Conservation (phyloP, 2,329 filamentous ascomycete genomes). For the Neofusicoccum umdonicola region DNA sequence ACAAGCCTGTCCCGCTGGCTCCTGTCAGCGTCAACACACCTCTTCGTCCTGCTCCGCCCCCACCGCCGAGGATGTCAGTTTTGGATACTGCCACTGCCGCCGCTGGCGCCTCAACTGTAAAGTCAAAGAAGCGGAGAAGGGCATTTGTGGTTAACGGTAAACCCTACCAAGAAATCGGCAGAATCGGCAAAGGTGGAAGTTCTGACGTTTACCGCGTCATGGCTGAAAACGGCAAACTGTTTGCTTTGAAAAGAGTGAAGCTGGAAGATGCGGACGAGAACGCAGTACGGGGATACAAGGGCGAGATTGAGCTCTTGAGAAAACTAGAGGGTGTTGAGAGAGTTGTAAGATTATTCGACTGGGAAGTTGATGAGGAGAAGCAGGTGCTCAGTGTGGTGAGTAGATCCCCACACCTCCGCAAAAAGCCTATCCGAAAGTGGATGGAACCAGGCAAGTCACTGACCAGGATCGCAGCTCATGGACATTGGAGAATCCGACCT, state of each 20-base stretch:
- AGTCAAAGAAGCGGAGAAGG: slow-evolving; percentile 74
- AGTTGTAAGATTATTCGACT: slow-evolving; percentile 87
- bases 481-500: slow-evolving; percentile 95
- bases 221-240: slow-evolving; percentile 93
- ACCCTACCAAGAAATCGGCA: slow-evolving; percentile 83
- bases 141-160: slow-evolving; percentile 88
- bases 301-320: slow-evolving; percentile 87
- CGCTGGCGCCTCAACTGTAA: slow-evolving; percentile 75
- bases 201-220: slow-evolving; percentile 95
- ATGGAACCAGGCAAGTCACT: not conserved
- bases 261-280: slow-evolving; percentile 84
- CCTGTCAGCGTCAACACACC: slow-evolving; percentile 68
- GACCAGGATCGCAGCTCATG: slow-evolving; percentile 65
- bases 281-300: slow-evolving; percentile 83
- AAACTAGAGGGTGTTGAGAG: slow-evolving; percentile 81
- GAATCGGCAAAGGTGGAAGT: slow-evolving; percentile 87
- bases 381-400: slow-evolving; percentile 79
- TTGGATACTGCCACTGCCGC: slow-evolving; percentile 85
- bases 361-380: slow-evolving; percentile 90
- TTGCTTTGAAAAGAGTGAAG: slow-evolving; percentile 89
- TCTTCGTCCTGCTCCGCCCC: slow-evolving; percentile 66
- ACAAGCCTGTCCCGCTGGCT: slow-evolving; percentile 51
- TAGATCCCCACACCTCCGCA: slow-evolving; percentile 22
- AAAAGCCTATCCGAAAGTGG: not conserved
- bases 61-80: slow-evolving; percentile 94